Evolutionary conservation across 2,329 filamentous ascomycete species (phyloP).

Genomic region (Fonsecaea pugnacius): DNA sequence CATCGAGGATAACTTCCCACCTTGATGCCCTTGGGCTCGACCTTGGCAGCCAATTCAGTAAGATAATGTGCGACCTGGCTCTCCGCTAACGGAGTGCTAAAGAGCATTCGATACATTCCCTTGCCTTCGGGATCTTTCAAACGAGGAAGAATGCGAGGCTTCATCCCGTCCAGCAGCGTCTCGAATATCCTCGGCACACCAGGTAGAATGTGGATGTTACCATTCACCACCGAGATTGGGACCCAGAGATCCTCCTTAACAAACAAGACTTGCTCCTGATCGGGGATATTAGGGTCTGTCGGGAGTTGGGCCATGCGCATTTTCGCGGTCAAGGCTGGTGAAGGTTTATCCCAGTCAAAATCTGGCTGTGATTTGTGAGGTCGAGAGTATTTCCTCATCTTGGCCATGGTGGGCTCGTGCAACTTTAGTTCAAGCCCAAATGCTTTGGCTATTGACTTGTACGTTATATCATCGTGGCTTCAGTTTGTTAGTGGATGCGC

Average conservation of each 20-base stretch:
- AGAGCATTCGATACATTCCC: conserved; percentile 75
- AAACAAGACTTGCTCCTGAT: conserved; percentile 77
- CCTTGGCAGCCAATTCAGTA: conserved; percentile 74
- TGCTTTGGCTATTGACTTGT: conserved; percentile 88
- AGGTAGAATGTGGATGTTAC: conserved; percentile 90
- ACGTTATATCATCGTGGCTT: conserved; percentile 97
- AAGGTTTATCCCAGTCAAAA: conserved; percentile 84
- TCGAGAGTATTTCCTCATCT: conserved; percentile 82
- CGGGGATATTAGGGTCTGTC: conserved; percentile 67
- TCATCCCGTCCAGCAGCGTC: conserved; percentile 75
- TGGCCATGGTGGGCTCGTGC: conserved; percentile 74
- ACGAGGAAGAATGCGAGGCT: conserved; percentile 70
- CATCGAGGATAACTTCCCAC: conserved; percentile 94
- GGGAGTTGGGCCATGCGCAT: conserved; percentile 90
- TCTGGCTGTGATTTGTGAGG: conserved; percentile 72
- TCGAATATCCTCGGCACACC: conserved; percentile 87
- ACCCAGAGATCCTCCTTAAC: conserved; percentile 85
- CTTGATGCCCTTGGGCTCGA: conserved; percentile 79
- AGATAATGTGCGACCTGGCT: conserved; percentile 82
- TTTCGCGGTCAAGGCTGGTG: conserved; percentile 76
- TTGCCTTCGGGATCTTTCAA: conserved; percentile 80
- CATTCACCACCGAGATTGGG: conserved; percentile 83
- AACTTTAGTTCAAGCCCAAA: conserved; percentile 77
- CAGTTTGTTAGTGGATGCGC: conserved; percentile 15
- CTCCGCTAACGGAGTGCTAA: conserved; percentile 86